Evolutionary conservation across 2,329 filamentous ascomycete genomes (phyloP), one percentile per base, ranked within the genome.

Genomic region (Ascomycota sp.): DNA sequence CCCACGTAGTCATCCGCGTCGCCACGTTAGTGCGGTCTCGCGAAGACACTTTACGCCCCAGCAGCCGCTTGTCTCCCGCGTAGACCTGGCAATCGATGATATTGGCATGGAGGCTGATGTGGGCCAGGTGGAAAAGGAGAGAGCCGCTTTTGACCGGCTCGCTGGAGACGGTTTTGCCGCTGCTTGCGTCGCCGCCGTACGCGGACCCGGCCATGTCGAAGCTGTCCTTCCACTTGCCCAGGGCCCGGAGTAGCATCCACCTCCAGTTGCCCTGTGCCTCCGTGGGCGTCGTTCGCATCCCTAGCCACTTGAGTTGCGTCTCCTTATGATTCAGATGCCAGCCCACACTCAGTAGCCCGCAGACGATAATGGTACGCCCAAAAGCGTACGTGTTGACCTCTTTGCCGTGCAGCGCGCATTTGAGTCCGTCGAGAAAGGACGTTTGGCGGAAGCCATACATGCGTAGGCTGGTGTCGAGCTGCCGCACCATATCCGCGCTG

Each of bases 301-400:
- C 80, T 0, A 93, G 61, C 37, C 80, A 85, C 40, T 72, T 81
- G 20, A 89, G 69, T 50, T 92, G 81, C 4, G 85, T 68, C 46
- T 92, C 82, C 40, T 80, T 68, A 50, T 85, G 80, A 39, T 79
- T 81, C 57, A 93, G 73, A 43, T 93, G 83, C 82, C 81, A 93
- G 35, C 76, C 83, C 5, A 93, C 79, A 39, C 79, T 89, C n/a
- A 93, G 57, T 23, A 94, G 56, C 0, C 85, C 83, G 1, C 79
- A 79, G 75, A 93, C 91, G 41, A 94, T 68, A 37, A 91, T 83
- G 41, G 81, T 89, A 29, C 83, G 71, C 2, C 83, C 83, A 44
- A 93, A 92, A 0, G 79, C 75, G 45, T 92, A 86, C 1, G 83
- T 92, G 31, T 72, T 70, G 11, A 93, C 81, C 28, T 70, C 70